phyloP scores from a whole-genome alignment of 2,329 filamentous ascomycete genomes.

The Pyricularia sp. region DNA sequence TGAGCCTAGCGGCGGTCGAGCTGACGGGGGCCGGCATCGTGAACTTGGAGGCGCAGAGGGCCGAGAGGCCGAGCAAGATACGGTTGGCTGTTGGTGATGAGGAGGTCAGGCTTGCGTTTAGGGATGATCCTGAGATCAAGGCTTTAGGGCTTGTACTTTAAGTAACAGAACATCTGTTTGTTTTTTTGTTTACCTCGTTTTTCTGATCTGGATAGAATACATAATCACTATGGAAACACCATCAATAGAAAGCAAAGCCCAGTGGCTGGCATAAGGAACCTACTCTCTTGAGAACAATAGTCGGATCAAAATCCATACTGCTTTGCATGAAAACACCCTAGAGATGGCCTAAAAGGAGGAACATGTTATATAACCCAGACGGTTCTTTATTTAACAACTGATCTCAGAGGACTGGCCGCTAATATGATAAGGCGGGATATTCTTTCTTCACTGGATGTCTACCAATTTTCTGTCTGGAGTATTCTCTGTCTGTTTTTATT shows the following conservation, averaged over 20 bases:
- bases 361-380: too few species aligned
- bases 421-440: too few species aligned
- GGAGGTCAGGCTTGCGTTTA: slow-evolving; percentile 76
- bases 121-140: slow-evolving; percentile 77
- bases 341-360: too few species aligned
- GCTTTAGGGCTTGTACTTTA: slow-evolving; percentile 51
- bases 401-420: too few species aligned
- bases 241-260: background rate
- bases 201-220: background rate
- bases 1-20: slow-evolving; percentile 56
- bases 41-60: slow-evolving; percentile 65
- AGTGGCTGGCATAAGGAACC: background rate
- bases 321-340: background rate
- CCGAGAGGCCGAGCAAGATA: slow-evolving; percentile 79
- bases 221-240: background rate
- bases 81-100: slow-evolving; percentile 79
- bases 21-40: slow-evolving; percentile 80
- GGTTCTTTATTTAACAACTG: too few species aligned
- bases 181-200: background rate
- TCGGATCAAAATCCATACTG: background rate
- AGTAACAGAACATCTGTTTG: slow-evolving; percentile 10
- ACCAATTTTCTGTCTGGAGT: too few species aligned
- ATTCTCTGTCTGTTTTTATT: too few species aligned
- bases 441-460: too few species aligned
- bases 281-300: background rate